Conservation (phyloP, 192 early-diverging fungal species). For the Coemansia sp. region DNA sequence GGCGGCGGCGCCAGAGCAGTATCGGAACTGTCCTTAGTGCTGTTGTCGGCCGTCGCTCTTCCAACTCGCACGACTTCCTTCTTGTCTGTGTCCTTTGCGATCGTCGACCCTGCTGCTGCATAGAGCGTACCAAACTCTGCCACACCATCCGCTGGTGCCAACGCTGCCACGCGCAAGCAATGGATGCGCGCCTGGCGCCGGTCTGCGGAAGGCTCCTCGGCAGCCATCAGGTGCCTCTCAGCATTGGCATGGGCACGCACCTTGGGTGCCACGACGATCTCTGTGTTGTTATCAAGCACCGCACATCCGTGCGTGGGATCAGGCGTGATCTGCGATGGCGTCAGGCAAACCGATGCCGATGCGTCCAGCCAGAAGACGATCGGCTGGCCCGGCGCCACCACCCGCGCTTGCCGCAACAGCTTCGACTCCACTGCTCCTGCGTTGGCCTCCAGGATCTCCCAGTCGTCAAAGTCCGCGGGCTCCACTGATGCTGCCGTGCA, state of each 20-base stretch:
- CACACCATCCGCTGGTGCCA: conserved; percentile 15
- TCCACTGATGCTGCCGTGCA: conserved; percentile 69
- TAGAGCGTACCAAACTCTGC: conserved; percentile 38
- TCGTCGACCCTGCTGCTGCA: conserved; percentile 25
- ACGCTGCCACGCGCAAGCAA: conserved; percentile 33
- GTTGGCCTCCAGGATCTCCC: conserved; percentile 81
- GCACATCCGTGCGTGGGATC: conserved; percentile 37
- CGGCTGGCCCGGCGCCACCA: conserved; percentile 67
- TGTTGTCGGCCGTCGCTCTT: not conserved
- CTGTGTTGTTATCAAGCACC: conserved; percentile 66
- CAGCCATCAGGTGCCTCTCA: conserved; percentile 10
- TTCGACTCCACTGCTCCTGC: conserved; percentile 74
- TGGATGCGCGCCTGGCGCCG: not conserved
- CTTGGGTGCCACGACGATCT: conserved; percentile 76
- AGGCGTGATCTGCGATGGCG: conserved; percentile 50
- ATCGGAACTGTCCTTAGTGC: not conserved
- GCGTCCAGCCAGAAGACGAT: conserved; percentile 75
- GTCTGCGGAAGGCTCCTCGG: conserved; percentile 14
- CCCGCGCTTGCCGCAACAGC: conserved; percentile 69
- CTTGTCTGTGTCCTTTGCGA: conserved; percentile 27
- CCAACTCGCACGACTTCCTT: not conserved
- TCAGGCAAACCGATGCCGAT: conserved; percentile 65
- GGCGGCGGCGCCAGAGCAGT: not conserved
- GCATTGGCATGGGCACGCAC: conserved; percentile 39
- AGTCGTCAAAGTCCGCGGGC: conserved; percentile 72